Evolutionary conservation across 768 basidiomycete species (phyloP), one percentile per base, ranked within the genome.

Genomic region (Leccinellum luteum): DNA sequence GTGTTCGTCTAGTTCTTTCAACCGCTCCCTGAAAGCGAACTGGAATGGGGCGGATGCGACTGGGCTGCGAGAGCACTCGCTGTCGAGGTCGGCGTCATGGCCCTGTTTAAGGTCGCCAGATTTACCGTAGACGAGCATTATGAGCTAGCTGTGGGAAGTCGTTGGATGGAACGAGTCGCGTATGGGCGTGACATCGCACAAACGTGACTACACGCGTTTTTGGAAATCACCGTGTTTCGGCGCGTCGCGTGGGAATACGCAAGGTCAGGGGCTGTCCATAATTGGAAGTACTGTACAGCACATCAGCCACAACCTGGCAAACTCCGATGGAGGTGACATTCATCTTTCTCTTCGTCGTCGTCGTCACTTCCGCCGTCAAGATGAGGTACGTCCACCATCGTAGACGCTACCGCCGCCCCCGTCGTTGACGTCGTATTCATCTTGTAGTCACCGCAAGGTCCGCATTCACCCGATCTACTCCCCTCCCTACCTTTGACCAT

Each of bases 381-480:
- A 87, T 87, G 85, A 86, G 85, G 85, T 86, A 69, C 55, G 79
- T 72, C 31, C 48, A 21, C n/a, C n/a, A 19, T 31, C 56, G 10
- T 8, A 13, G 14, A 15, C 28, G n/a, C 17, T 19, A 10, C 25
- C 13, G 23, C 50, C 2, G 23, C 45, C 8, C 43, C 27, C 25
- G 5, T 55, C n/a, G 10, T 9, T 59, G 6, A 67, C 45, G 6
- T 21, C 30, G 0, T 21, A 2, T 45, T 35, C 51, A 25, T 55
- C 43, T 49, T 63, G 60, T 61, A 92, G 90, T 85, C 90, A 92
- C 75, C 90, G 90, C 85, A 92, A 92, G 87, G 90, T 92, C 69
- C 19, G 64, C 51, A 28, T 58, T 52, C 64, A 45, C 78, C 72
- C 62, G 32, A 62, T 59, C 64, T 32, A 34, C 9, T 27, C 35